phyloP scores from a whole-genome alignment of 75 land plant genomes.

The Pinus tabuliformis region DNA sequence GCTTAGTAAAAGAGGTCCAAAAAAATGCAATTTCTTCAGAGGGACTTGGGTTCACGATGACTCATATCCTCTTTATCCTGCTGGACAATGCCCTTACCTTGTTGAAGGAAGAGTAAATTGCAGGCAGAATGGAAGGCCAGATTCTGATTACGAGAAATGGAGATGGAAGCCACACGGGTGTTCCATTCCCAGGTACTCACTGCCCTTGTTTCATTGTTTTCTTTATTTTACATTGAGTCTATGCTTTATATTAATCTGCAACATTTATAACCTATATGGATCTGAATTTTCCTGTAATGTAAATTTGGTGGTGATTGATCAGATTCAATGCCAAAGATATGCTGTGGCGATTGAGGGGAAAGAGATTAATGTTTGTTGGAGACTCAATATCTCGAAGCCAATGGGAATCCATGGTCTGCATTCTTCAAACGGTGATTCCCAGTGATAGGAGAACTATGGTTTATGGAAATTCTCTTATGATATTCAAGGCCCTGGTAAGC shows the following conservation, averaged over 20 bases:
- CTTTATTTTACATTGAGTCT: no score
- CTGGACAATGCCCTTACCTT: constrained; percentile 50
- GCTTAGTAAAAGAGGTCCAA: no score
- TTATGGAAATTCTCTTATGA: constrained; percentile 44
- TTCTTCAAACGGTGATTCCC: constrained; percentile 43
- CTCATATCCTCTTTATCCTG: constrained; percentile 47
- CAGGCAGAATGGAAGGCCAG: constrained; percentile 25
- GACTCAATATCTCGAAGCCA: constrained; percentile 55
- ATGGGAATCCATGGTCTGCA: constrained; percentile 56
- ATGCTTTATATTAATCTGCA: no score
- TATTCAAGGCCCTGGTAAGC: constrained; percentile 43
- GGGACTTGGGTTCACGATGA: constrained; percentile 57
- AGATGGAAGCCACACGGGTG: constrained; percentile 22
- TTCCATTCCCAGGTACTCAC: constrained; percentile 13
- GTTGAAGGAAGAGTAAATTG: constrained; percentile 29
- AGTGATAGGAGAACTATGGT: constrained; percentile 34
- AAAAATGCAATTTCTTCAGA: constrained; percentile 41
- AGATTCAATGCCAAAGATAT: constrained; percentile 47
- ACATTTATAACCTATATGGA: no score
- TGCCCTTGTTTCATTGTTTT: no score
- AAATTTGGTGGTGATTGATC: background rate
- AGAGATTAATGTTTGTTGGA: constrained; percentile 53
- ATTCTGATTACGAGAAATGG: constrained; percentile 25
- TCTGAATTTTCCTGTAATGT: no score
- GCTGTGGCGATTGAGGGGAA: constrained; percentile 32